Conservation (phyloP, 345 rosid species). For the Salix arbutifolia region DNA sequence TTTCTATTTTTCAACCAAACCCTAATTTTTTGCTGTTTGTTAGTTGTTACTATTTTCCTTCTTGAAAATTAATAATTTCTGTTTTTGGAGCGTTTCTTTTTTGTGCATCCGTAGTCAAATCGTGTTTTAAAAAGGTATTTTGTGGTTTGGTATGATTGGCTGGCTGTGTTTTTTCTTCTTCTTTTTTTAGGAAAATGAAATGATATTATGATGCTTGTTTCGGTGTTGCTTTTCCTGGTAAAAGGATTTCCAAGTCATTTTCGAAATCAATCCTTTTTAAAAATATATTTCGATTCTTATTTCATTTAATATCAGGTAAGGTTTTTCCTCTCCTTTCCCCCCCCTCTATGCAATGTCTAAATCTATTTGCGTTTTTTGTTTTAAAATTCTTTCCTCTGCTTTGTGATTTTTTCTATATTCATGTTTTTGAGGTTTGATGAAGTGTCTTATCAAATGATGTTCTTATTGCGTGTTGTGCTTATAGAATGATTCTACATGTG, state of each 20-base stretch:
- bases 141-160: neutral
- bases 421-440: conserved; percentile 32
- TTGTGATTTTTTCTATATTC: neutral
- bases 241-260: conserved; percentile 43
- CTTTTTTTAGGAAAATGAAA: neutral
- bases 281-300: neutral
- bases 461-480: neutral
- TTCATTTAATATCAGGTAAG: neutral
- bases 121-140: conserved; percentile 21
- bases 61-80: neutral
- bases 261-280: neutral
- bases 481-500: neutral
- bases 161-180: neutral
- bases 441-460: conserved; percentile 27
- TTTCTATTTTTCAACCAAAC: neutral
- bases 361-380: conserved; percentile 2
- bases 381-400: neutral
- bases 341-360: conserved; percentile 25
- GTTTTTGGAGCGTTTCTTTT: conserved; percentile 6
- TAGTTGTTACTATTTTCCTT: neutral
- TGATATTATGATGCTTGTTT: conserved; percentile 18
- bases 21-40: conserved; percentile 8
- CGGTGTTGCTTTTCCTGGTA: conserved; percentile 22
- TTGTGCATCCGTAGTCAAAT: conserved; percentile 21
- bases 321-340: neutral